Base-by-base conservation (phyloP, 495 filamentous ascomycete species). In the Annulohypoxylon moriforme region DNA sequence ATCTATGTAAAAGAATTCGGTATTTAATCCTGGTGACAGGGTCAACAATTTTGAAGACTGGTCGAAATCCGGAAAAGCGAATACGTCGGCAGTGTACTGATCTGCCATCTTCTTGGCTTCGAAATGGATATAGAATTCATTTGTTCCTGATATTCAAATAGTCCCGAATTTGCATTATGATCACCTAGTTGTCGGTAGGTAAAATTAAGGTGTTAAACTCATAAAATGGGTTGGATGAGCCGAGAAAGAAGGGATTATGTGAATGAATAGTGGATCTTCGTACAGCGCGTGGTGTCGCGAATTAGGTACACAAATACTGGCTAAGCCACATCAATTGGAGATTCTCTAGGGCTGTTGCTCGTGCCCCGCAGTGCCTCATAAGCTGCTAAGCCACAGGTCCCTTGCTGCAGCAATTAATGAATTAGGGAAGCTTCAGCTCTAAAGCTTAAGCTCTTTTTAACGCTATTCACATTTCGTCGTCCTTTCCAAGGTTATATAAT, bases 61-160 rank as follows among this genome's bases (percentile, higher is more conserved):
- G 85, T 87, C 91, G 42, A 93, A 85, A 69, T 90, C 87, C 22
- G 90, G 90, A 59, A 93, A 89, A 11, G 87, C 87, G 75, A 96
- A 96, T 1, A 92, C 87, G 72, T 92, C 81, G 11, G 84, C 83
- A 27, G 71, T 67, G 50, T 88, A 82, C 33, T 81, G 76, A 55
- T 78, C 74, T 29, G 85, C 82, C 85, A 88, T 85, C 16, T 66
- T 69, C 24, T 69, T n/a, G 56, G 36, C 27, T 34, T 20, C 7
- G 6, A 16, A 56, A n/a, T 40, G 9, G n/a, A 29, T n/a, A 25
- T 50, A 16, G 18, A 29, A 57, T 29, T 73, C 70, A 67, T 77
- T 62, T 66, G 69, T 20, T 29, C 1, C 27, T 31, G 11, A 59
- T 31, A 58, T 60, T 52, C 25, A 34, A 53, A 16, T 4, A 25